Evolutionary conservation across 108 stramenopile species (phyloP).

Genomic region (Stephanodiscus minutulus): DNA sequence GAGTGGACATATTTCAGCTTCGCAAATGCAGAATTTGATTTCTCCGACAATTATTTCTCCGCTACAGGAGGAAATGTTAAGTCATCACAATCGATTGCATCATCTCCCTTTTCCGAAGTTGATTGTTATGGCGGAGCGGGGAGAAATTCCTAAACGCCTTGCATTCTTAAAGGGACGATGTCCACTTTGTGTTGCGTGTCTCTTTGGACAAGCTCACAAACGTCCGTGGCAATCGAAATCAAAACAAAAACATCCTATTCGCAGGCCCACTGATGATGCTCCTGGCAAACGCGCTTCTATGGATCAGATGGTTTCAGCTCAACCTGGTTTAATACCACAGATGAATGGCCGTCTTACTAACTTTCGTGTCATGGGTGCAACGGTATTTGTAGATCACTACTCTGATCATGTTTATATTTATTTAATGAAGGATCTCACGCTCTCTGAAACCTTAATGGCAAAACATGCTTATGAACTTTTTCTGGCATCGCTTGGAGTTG

Average conservation of each 20-base stretch:
- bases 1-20: not conserved
- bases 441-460: constrained; percentile 23
- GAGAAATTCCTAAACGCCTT: constrained; percentile 13
- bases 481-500: constrained; percentile 14
- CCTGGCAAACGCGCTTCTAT: constrained; percentile 47
- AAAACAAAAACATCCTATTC: constrained; percentile 6
- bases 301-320: constrained; percentile 45
- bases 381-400: constrained; percentile 53
- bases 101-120: constrained; percentile 24
- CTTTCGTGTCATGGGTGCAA: constrained; percentile 38
- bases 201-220: constrained; percentile 22
- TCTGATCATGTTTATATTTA: constrained; percentile 15
- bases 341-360: constrained; percentile 20
- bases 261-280: not conserved
- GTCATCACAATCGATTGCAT: constrained; percentile 22
- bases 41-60: constrained; percentile 19
- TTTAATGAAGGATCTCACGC: constrained; percentile 20
- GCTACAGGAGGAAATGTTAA: constrained; percentile 24
- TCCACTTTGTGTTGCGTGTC: constrained; percentile 27
- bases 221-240: constrained; percentile 21
- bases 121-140: constrained; percentile 9
- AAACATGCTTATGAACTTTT: constrained; percentile 30
- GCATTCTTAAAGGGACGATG: not conserved
- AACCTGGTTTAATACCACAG: constrained; percentile 42
- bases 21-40: not conserved